Conservation (phyloP, 371 early-diverging fungal genomes). For the Paraphysoderma sedebokerense region DNA sequence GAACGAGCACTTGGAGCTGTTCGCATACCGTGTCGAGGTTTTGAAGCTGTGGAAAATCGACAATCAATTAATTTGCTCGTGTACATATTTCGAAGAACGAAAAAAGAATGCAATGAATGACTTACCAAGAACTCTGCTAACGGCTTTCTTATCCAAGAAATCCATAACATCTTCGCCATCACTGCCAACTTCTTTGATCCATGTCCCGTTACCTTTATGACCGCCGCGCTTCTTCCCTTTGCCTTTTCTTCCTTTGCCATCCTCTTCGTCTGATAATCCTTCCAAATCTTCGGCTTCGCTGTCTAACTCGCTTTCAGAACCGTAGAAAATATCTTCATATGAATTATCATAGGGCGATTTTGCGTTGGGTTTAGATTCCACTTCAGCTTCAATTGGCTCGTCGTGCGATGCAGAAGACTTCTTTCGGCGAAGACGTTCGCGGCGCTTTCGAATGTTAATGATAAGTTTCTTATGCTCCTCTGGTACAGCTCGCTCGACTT, state of each 20-base stretch:
- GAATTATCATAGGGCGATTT: slow-evolving; percentile 37
- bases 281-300: slow-evolving; percentile 3
- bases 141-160: slow-evolving; percentile 73
- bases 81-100: slow-evolving; percentile 1
- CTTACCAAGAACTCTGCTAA: slow-evolving; percentile 50
- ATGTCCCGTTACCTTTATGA: neutral
- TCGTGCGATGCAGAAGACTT: slow-evolving; percentile 27
- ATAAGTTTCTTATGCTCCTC: slow-evolving; percentile 77
- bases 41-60: slow-evolving; percentile 3
- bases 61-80: slow-evolving; percentile 2
- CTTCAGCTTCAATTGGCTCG: slow-evolving; percentile 18
- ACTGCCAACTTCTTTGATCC: slow-evolving; percentile 4
- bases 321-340: slow-evolving; percentile 78
- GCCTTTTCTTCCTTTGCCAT: slow-evolving; percentile 20
- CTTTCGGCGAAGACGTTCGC: slow-evolving; percentile 64
- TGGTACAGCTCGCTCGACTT: slow-evolving; percentile 59
- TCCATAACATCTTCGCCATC: slow-evolving; percentile 61
- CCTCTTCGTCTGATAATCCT: slow-evolving; percentile 9
- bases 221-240: slow-evolving; percentile 10
- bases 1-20: slow-evolving; percentile 25
- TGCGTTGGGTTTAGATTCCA: slow-evolving; percentile 9
- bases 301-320: slow-evolving; percentile 76
- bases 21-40: slow-evolving; percentile 1
- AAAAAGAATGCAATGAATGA: neutral
- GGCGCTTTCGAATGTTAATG: slow-evolving; percentile 78